Evolutionary conservation across 2,329 filamentous ascomycete species (phyloP), one percentile per base, ranked within the genome.

Genomic region (Mariannaea sp.): DNA sequence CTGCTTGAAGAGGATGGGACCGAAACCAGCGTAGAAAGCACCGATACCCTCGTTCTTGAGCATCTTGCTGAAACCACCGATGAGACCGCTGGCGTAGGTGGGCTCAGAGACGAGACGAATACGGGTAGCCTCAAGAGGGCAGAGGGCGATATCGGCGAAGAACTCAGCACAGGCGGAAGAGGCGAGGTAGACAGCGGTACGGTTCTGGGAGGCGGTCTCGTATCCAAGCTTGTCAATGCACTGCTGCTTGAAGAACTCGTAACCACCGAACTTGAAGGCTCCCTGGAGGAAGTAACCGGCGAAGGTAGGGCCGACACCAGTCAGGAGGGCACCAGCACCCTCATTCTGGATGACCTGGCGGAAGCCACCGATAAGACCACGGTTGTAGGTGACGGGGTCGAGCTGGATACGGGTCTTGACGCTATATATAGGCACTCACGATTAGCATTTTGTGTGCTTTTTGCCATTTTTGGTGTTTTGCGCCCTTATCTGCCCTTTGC

Each of bases 341-440:
- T 95, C 91, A 65, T 85, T 89, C 69, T 83, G 78, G 74, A 95
- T 83, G 75, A 95, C 89, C 80, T 94, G 88, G 70, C 84, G 83
- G 87, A 95, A 92, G 69, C 89, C 89, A 73, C 90, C 89, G 75
- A 95, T 81, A 75, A 95, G 80, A 72, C 91, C 91, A 69, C 81
- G 84, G 87, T 95, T 95, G 84, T 94, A 95, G 76, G 88, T 93
- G 67, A 73, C 80, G 65, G 91, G 90, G 77, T 95, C 91, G 74
- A 96, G 89, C 83, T 96, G 91, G 76, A 95, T 95, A 77, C 90
- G 86, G 70, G 91, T 96, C 87, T 96, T 96, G 83, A 96, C 90
- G 78, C 90, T 95, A 73, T 62, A 64, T 42, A 49, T 20, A 41
- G 49, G 35, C 53, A 50, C 60, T 68, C 51, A 17, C 16, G 44